These are phyloP conservation scores for Phytophthora quininea DNA, from an alignment of 352 stramenopile species.

Conservation along the genomic window DNA sequence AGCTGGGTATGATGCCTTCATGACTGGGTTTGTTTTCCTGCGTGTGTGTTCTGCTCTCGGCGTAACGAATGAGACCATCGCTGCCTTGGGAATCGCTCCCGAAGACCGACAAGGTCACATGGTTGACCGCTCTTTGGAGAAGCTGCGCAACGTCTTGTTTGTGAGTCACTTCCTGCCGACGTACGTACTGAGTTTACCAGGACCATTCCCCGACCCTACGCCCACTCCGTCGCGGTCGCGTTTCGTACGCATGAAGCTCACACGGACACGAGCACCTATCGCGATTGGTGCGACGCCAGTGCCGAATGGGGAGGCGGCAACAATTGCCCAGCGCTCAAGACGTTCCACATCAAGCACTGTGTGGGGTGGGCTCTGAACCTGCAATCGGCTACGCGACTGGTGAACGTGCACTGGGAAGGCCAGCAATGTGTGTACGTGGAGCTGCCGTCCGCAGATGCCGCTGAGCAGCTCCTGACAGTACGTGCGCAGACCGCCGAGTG, in stretches of 20 bases:
- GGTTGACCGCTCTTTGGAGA: slow-evolving; percentile 28
- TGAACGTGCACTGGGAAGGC: slow-evolving; percentile 63
- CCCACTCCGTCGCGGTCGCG: slow-evolving; percentile 53
- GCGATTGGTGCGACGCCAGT: slow-evolving; percentile 16
- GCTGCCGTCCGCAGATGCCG: slow-evolving; percentile 44
- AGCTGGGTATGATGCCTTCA: slow-evolving; percentile 80
- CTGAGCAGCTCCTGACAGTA: slow-evolving; percentile 45
- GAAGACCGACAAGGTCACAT: not conserved
- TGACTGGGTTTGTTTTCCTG: slow-evolving; percentile 80
- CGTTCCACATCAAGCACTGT: slow-evolving; percentile 81
- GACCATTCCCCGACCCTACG: slow-evolving; percentile 46
- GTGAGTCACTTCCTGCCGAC: slow-evolving; percentile 71
- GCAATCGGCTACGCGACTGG: slow-evolving; percentile 37
- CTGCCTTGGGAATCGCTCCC: slow-evolving; percentile 25
- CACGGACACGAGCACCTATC: slow-evolving; percentile 45
- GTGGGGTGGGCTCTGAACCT: slow-evolving; percentile 58
- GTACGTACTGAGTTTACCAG: slow-evolving; percentile 47
- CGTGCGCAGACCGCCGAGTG: slow-evolving; percentile 37
- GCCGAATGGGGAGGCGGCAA: slow-evolving; percentile 17
- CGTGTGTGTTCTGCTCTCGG: slow-evolving; percentile 65
- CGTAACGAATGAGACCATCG: slow-evolving; percentile 59
- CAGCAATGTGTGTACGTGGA: slow-evolving; percentile 55
- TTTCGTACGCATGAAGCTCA: slow-evolving; percentile 63
- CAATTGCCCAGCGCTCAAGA: slow-evolving; percentile 49
- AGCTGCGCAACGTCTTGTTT: slow-evolving; percentile 54